These are phyloP conservation scores for Hypomyces perniciosus DNA, from an alignment of 2,329 filamentous ascomycete species.

Conservation along the genomic window DNA sequence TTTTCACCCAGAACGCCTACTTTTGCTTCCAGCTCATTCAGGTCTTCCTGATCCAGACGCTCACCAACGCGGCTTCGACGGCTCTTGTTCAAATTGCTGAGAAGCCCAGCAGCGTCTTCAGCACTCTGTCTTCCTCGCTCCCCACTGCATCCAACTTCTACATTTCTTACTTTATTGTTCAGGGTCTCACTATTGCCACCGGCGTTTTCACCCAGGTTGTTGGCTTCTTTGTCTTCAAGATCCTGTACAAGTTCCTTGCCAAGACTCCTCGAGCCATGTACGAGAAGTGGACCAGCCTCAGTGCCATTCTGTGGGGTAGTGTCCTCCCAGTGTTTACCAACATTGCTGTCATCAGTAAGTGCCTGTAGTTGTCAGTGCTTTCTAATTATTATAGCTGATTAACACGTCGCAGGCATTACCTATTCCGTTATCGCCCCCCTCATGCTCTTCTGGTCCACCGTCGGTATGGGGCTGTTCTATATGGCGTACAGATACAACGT, in stretches of 20 bases:
- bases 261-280: constrained; percentile 75
- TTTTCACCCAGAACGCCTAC: constrained; percentile 88
- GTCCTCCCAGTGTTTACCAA: constrained; percentile 70
- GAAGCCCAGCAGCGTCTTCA: constrained; percentile 55
- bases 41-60: constrained; percentile 81
- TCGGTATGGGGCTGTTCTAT: constrained; percentile 75
- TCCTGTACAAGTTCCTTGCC: constrained; percentile 64
- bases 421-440: constrained; percentile 82
- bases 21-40: constrained; percentile 91
- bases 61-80: constrained; percentile 71
- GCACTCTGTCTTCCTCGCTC: constrained; percentile 62
- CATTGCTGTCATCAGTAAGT: constrained; percentile 61
- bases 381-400: constrained; percentile 10
- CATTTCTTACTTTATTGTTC: constrained; percentile 80
- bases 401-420: constrained; percentile 48
- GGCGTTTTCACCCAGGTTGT: constrained; percentile 63
- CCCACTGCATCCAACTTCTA: constrained; percentile 91
- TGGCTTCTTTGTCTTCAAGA: constrained; percentile 60
- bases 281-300: constrained; percentile 62
- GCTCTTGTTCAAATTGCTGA: constrained; percentile 58
- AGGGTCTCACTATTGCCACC: constrained; percentile 73
- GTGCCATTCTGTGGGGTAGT: constrained; percentile 69
- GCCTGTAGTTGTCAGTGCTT: not conserved
- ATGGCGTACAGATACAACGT: constrained; percentile 82
- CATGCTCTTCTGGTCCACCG: constrained; percentile 71